Evolutionary conservation across 2,329 filamentous ascomycete genomes (phyloP).

Genomic region (Eutypella sp.): DNA sequence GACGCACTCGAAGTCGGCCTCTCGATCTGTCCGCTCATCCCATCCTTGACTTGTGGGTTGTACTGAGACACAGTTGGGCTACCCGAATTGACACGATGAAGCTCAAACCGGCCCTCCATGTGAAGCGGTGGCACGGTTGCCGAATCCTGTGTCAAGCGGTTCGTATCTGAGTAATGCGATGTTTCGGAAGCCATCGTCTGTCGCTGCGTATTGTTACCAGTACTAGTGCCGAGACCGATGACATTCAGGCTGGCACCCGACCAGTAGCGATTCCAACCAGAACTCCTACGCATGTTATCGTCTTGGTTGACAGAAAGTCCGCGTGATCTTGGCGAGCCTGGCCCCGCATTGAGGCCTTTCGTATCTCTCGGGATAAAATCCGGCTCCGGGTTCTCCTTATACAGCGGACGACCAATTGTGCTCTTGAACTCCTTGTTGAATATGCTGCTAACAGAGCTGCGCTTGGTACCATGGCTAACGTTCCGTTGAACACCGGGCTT

Average conservation of each 20-base stretch:
- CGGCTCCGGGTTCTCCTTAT: constrained; percentile 35
- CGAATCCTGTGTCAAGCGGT: constrained; percentile 59
- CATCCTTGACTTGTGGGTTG: constrained; percentile 47
- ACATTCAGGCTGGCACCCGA: constrained; percentile 67
- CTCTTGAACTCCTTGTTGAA: constrained; percentile 60
- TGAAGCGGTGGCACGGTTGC: constrained; percentile 65
- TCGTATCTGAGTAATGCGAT: constrained; percentile 49
- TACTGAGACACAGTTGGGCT: constrained; percentile 66
- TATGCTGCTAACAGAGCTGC: constrained; percentile 48
- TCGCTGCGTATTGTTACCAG: constrained; percentile 34
- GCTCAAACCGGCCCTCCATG: constrained; percentile 55
- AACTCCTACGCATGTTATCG: constrained; percentile 53
- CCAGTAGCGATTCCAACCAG: constrained; percentile 75
- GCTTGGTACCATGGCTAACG: constrained; percentile 52
- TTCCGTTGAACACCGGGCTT: constrained; percentile 45
- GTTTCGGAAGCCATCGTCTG: constrained; percentile 53
- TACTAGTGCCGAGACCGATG: constrained; percentile 52
- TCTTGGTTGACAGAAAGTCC: constrained; percentile 29
- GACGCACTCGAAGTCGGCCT: constrained; percentile 48
- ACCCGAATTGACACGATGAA: constrained; percentile 63
- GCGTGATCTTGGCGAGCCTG: constrained; percentile 25
- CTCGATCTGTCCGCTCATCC: constrained; percentile 58
- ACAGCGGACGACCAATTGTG: constrained; percentile 57
- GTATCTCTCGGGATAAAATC: constrained; percentile 15
- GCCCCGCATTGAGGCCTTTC: constrained; percentile 13